Conservation (phyloP, 2,329 filamentous ascomycete species). For the Myriosclerotinia curreyana region DNA sequence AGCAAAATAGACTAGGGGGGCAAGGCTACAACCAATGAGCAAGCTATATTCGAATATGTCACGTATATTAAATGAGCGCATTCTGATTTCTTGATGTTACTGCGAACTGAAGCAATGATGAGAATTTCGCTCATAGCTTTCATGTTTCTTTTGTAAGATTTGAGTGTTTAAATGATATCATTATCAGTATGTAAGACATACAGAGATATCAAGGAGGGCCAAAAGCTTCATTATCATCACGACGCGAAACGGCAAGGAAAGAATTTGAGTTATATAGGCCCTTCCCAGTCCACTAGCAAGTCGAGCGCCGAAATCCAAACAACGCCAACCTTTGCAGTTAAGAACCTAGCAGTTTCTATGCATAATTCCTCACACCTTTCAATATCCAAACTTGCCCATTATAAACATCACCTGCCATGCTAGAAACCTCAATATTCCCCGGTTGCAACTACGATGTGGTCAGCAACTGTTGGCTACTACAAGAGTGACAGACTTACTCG, state of each 20-base stretch:
- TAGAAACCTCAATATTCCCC: constrained; percentile 72
- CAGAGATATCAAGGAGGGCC: not conserved
- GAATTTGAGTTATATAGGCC: too few species aligned
- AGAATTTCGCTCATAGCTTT: not conserved
- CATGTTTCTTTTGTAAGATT: not conserved
- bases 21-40: constrained; percentile 1
- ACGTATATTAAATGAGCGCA: not conserved
- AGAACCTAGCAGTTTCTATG: constrained; percentile 21
- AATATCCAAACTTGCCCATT: constrained; percentile 76
- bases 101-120: not conserved
- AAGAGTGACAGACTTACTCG: constrained; percentile 50
- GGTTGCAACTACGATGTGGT: constrained; percentile 64
- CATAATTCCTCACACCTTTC: constrained; percentile 50
- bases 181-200: not conserved
- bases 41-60: not conserved
- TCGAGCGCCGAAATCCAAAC: not conserved
- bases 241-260: not conserved
- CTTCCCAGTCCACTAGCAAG: not conserved
- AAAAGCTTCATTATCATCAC: not conserved
- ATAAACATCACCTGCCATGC: constrained; percentile 68
- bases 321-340: not conserved
- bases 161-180: not conserved
- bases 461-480: not conserved
- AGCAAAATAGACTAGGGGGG: not conserved
- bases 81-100: not conserved